Conservation (phyloP, 2,329 filamentous ascomycete genomes). For the Sporothrix euskadiensis region DNA sequence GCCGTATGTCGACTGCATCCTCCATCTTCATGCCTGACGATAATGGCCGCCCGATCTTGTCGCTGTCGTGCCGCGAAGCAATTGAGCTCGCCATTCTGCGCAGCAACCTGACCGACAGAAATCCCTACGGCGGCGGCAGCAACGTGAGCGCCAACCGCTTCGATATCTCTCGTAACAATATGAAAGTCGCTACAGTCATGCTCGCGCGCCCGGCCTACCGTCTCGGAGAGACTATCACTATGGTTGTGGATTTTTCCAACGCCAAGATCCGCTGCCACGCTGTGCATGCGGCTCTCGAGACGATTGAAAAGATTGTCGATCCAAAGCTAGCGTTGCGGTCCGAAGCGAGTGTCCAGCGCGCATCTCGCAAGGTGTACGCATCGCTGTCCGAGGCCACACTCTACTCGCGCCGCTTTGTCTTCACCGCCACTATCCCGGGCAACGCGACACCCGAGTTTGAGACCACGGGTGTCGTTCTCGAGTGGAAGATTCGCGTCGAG, state of each 20-base stretch:
- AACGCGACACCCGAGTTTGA: conserved; percentile 86
- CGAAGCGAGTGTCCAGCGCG: conserved; percentile 79
- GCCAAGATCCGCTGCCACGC: conserved; percentile 82
- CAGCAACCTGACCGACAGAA: conserved; percentile 64
- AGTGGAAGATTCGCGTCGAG: conserved; percentile 88
- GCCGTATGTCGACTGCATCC: conserved; percentile 50
- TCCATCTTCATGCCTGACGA: conserved; percentile 32
- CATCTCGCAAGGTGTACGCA: conserved; percentile 79
- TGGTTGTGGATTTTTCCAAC: conserved; percentile 78
- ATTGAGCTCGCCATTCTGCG: conserved; percentile 90
- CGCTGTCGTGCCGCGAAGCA: conserved; percentile 71
- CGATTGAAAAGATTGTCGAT: conserved; percentile 81
- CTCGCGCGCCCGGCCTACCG: conserved; percentile 85
- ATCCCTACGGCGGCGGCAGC: conserved; percentile 4
- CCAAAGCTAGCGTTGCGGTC: conserved; percentile 79
- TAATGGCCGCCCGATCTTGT: conserved; percentile 49
- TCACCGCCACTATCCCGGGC: conserved; percentile 79
- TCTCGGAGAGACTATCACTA: conserved; percentile 81
- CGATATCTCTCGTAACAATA: conserved; percentile 90
- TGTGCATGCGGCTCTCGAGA: conserved; percentile 81
- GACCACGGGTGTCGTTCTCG: conserved; percentile 81
- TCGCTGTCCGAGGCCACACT: conserved; percentile 79
- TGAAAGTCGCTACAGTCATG: conserved; percentile 85
- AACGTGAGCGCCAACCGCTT: conserved; percentile 85
- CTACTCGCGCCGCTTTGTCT: conserved; percentile 75